Percentiles rank a stretch among this genome's conserved stretches.
Evolutionary conservation across 495 filamentous ascomycete genomes (phyloP).

Genomic region (Schizothecium vesticola): DNA sequence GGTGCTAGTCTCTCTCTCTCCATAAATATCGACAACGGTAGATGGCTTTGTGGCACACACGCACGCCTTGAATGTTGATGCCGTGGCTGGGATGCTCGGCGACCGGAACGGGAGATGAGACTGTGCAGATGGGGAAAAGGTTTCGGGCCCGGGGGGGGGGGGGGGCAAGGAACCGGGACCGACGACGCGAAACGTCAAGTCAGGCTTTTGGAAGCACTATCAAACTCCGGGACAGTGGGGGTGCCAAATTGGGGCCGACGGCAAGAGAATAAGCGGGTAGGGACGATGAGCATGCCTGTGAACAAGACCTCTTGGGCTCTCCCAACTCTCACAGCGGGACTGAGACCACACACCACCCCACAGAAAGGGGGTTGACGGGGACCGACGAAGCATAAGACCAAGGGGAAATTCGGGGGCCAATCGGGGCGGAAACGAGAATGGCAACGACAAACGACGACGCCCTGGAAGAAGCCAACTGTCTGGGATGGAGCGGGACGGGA

Average conservation of each 20-base stretch:
- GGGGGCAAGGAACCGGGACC: not conserved
- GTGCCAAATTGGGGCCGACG: no score
- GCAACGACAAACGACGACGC: not conserved
- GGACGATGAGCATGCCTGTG: no score
- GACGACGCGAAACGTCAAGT: not conserved
- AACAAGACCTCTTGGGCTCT: no score
- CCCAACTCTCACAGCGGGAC: no score
- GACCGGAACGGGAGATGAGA: no score
- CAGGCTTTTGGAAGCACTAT: not conserved
- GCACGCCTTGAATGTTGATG: not conserved
- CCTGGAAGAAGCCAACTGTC: not conserved
- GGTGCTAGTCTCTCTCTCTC: not conserved
- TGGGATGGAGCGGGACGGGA: not conserved
- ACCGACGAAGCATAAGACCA: not conserved
- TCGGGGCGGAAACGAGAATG: not conserved
- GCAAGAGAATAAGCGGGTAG: no score
- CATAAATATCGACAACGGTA: not conserved
- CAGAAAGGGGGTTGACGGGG: no score
- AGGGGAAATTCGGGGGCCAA: not conserved
- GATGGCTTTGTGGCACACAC: not conserved
- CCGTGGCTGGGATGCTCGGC: not conserved
- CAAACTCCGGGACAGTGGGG: not conserved
- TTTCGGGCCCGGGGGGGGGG: no score
- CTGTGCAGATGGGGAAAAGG: no score
- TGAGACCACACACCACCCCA: no score